phyloP scores from a whole-genome alignment of 2,329 filamentous ascomycete genomes.

The Fusarium albidum region DNA sequence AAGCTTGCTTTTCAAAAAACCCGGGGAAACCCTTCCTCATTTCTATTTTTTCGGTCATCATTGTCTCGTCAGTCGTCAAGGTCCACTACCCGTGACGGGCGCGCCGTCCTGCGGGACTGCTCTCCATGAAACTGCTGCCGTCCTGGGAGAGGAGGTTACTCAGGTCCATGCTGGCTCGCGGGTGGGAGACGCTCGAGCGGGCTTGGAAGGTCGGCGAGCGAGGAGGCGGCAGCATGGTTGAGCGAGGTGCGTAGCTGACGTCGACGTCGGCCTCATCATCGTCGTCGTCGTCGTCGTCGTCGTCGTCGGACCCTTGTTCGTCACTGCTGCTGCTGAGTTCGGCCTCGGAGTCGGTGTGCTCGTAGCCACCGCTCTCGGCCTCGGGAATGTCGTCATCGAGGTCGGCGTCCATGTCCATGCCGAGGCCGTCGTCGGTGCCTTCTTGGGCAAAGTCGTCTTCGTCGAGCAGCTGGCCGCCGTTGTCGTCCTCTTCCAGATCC shows the following conservation, averaged over 20 bases:
- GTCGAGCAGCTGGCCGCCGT: conserved; percentile 67
- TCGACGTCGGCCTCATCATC: conserved; percentile 40
- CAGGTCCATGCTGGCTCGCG: conserved; percentile 62
- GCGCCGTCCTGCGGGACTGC: conserved; percentile 60
- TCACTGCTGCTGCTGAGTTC: conserved; percentile 64
- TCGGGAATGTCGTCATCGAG: conserved; percentile 77
- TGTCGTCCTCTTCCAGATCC: conserved; percentile 62
- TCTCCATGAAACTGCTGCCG: conserved; percentile 64
- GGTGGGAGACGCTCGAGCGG: conserved; percentile 37
- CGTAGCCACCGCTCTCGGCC: conserved; percentile 70
- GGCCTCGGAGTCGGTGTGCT: conserved; percentile 80
- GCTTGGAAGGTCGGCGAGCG: conserved; percentile 48
- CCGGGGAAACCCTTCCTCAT: conserved; percentile 19
- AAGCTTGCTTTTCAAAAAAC: conserved; percentile 14
- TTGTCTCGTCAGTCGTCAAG: conserved; percentile 20
- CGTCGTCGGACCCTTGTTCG: conserved; percentile 48
- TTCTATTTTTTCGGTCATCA: conserved; percentile 14
- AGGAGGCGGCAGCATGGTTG: conserved; percentile 45
- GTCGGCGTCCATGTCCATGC: conserved; percentile 68
- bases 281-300: conserved; percentile 45
- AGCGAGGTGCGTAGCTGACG: conserved; percentile 52
- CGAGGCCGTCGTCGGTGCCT: conserved; percentile 39
- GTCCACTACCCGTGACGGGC: conserved; percentile 38
- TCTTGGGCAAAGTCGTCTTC: conserved; percentile 65
- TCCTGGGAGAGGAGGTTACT: conserved; percentile 64